Percentiles rank a stretch among this genome's conserved stretches.
phyloP scores from a whole-genome alignment of 2,329 filamentous ascomycete species.

The Gaeumannomyces sp. region DNA sequence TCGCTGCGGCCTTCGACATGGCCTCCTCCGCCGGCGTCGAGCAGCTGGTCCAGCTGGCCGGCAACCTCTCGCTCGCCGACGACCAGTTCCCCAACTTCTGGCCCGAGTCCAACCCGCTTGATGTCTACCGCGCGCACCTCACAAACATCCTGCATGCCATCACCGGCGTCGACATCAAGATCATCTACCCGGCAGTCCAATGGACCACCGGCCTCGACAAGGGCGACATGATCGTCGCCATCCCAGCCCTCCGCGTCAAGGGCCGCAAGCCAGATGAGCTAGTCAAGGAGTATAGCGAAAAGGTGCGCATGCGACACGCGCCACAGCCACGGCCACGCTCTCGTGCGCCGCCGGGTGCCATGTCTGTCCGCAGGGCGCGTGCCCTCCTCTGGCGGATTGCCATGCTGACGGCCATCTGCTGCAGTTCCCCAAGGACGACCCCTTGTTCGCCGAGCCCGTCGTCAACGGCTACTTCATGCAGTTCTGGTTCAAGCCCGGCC shows the following conservation, averaged over 20 bases:
- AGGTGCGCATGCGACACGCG: constrained; percentile 35
- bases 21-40: constrained; percentile 22
- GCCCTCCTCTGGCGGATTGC: background rate
- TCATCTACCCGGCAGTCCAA: constrained; percentile 69
- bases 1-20: constrained; percentile 9
- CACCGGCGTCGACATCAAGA: constrained; percentile 61
- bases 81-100: constrained; percentile 49
- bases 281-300: constrained; percentile 53
- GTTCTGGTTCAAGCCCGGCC: constrained; percentile 72
- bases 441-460: constrained; percentile 64
- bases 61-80: constrained; percentile 28
- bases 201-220: constrained; percentile 78
- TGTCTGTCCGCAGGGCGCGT: background rate
- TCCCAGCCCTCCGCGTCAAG: constrained; percentile 74
- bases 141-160: constrained; percentile 61
- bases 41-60: constrained; percentile 27
- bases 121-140: constrained; percentile 74
- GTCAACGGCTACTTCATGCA: constrained; percentile 64
- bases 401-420: constrained; percentile 11
- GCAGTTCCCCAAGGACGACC: constrained; percentile 63
- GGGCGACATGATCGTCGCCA: constrained; percentile 72
- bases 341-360: background rate
- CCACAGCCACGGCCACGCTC: background rate
- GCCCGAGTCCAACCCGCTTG: constrained; percentile 67
- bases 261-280: constrained; percentile 59